Evolutionary conservation across 768 basidiomycete species (phyloP).

Genomic region (Gloeophyllum trabeum): DNA sequence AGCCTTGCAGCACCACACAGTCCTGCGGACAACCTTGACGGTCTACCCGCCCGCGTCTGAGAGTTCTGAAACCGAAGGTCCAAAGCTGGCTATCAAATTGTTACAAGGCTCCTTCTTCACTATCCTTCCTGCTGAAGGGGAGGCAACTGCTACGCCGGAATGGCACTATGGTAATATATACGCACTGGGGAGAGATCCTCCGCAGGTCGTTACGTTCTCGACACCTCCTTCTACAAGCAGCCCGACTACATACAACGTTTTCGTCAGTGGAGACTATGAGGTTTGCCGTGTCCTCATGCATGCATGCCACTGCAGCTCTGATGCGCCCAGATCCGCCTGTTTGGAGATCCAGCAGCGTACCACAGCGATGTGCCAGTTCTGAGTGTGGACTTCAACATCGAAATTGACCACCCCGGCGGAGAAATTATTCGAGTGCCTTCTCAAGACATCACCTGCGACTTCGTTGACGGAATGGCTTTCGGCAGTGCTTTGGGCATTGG

Average conservation of each 20-base stretch:
- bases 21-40: slow-evolving; percentile 55
- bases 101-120: slow-evolving; percentile 71
- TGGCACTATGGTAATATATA: slow-evolving; percentile 93
- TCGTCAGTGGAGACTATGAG: slow-evolving; percentile 81
- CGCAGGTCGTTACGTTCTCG: slow-evolving; percentile 40
- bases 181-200: slow-evolving; percentile 39
- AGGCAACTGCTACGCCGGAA: slow-evolving; percentile 24
- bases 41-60: slow-evolving; percentile 32
- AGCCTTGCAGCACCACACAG: slow-evolving; percentile 66
- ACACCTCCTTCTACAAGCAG: slow-evolving; percentile 23
- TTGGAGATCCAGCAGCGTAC: slow-evolving; percentile 54
- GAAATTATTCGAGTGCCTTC: slow-evolving; percentile 30
- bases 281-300: slow-evolving; percentile 19
- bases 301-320: background rate
- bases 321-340: slow-evolving; percentile 56
- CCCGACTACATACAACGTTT: slow-evolving; percentile 51
- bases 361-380: slow-evolving; percentile 39
- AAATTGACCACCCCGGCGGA: slow-evolving; percentile 21
- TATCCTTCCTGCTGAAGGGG: slow-evolving; percentile 32
- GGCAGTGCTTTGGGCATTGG: slow-evolving; percentile 62
- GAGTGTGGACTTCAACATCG: slow-evolving; percentile 38
- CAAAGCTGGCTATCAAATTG: slow-evolving; percentile 48
- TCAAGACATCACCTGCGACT: slow-evolving; percentile 52
- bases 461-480: slow-evolving; percentile 67
- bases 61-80: slow-evolving; percentile 9